These are phyloP conservation scores for Debaryomyces sp. DNA, from an alignment of 1,139 yeast genomes.

Conservation along the genomic window DNA sequence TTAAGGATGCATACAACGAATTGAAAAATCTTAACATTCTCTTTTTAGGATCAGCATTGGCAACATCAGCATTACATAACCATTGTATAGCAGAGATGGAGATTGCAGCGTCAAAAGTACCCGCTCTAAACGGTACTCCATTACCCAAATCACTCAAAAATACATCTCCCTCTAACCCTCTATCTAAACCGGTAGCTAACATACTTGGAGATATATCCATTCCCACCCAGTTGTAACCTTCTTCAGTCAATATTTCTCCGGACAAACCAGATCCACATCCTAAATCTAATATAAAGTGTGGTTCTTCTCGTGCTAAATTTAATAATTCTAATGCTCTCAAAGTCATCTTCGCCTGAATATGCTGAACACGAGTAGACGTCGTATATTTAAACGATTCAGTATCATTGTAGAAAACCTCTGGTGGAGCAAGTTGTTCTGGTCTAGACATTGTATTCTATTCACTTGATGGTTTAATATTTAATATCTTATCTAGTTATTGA, in stretches of 20 bases:
- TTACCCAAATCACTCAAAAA: conserved; percentile 90
- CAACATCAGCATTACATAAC: conserved; percentile 94
- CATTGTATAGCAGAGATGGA: conserved; percentile 96
- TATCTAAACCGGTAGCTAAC: conserved; percentile 91
- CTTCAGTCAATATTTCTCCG: conserved; percentile 92
- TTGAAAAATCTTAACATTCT: conserved; percentile 83
- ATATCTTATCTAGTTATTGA: not conserved
- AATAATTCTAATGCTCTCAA: conserved; percentile 86
- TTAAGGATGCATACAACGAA: conserved; percentile 81
- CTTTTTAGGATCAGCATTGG: conserved; percentile 82
- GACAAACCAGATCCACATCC: conserved; percentile 98
- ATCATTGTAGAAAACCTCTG: conserved; percentile 93
- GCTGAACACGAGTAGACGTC: conserved; percentile 92
- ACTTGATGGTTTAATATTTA: not conserved
- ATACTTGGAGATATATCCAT: conserved; percentile 96
- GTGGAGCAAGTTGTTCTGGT: conserved; percentile 98
- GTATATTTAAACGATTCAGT: conserved; percentile 89
- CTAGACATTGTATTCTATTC: conserved; percentile 68
- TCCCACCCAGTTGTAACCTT: conserved; percentile 94
- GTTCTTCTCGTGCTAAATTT: conserved; percentile 62
- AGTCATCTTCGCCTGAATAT: conserved; percentile 97
- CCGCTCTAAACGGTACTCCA: conserved; percentile 95
- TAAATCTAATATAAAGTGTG: conserved; percentile 80
- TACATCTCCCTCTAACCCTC: conserved; percentile 92
- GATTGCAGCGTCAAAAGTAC: conserved; percentile 95